Evolutionary conservation across 495 filamentous ascomycete genomes (phyloP), one percentile per base, ranked within the genome.

Genomic region (Cetradonia linearis): DNA sequence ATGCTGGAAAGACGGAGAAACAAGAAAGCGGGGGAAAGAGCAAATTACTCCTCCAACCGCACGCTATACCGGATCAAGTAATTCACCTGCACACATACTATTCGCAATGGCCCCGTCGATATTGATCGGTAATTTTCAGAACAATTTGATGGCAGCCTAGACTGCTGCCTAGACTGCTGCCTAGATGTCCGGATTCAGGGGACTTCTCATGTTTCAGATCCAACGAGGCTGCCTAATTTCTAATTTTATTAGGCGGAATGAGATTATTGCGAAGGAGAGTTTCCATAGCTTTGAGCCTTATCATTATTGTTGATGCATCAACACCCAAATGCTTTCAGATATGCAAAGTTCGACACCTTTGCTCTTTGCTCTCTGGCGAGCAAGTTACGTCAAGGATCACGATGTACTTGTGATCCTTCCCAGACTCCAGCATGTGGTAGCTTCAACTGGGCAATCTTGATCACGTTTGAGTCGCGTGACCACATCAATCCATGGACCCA

Each of bases 381-480:
- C 37, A 38, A 7, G 37, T 38, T 38, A 38, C 37, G 37, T 38
- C 37, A 38, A 38, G 37, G 37, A 38, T 38, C 37, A 38, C 37
- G 37, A 38, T 38, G 37, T 38, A 38, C 37, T 36, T 36, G 33
- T 13, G 42, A 46, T n/a, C 6, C 42, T 46, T 46, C 42, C 16
- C 20, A 46, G 42, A n/a, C 16, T 46, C 42, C 42, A 46, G 42
- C 42, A 46, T 46, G 42, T 46, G 42, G 42, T 46, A 46, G 42
- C 42, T 46, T 46, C 42, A 46, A 46, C 42, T 46, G 42, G 42
- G 16, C 42, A 16, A 46, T 46, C 14, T n/a, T 46, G 16, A 46
- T 46, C 16, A 38, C 37, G 37, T 38, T 38, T 38, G 37, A 38
- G 37, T 38, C 37, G 37, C 37, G 37, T 38, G 37, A 38, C 37